These are phyloP conservation scores for Tagetes erecta DNA, from an alignment of 129 eudicot species.

Conservation along the genomic window DNA sequence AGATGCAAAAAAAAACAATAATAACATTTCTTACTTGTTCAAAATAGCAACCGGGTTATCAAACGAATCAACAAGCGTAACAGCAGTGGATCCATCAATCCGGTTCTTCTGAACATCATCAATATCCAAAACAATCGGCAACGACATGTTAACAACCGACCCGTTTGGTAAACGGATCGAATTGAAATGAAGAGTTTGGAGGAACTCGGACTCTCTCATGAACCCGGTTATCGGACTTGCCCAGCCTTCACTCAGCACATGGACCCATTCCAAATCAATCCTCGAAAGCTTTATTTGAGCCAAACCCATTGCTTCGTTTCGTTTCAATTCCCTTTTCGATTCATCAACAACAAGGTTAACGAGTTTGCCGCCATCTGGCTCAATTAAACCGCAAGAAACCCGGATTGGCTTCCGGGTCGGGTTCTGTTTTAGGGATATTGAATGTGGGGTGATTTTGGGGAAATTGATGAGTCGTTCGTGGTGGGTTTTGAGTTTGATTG, in stretches of 20 bases:
- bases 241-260: conserved; percentile 95
- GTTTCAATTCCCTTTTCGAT: conserved; percentile 44
- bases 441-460: conserved; percentile 37
- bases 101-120: conserved; percentile 61
- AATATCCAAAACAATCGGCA: conserved; percentile 87
- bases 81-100: conserved; percentile 49
- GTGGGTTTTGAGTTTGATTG: conserved; percentile 38
- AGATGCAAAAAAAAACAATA: neutral
- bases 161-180: conserved; percentile 82
- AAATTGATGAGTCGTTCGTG: conserved; percentile 14
- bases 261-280: conserved; percentile 92
- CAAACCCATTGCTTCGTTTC: conserved; percentile 46
- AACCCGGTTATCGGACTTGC: conserved; percentile 92
- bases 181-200: conserved; percentile 99
- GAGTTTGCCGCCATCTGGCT: conserved; percentile 88
- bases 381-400: conserved; percentile 53
- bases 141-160: conserved; percentile 82
- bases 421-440: conserved; percentile 10
- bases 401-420: conserved; percentile 26
- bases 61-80: conserved; percentile 58
- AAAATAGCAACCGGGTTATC: conserved; percentile 72
- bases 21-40: conserved; percentile 57
- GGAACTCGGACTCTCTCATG: conserved; percentile 98
- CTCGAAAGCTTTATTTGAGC: conserved; percentile 62
- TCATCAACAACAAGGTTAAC: conserved; percentile 62